Conservation (phyloP, 2,329 filamentous ascomycete species). For the Ilyonectria mors-panacis region DNA sequence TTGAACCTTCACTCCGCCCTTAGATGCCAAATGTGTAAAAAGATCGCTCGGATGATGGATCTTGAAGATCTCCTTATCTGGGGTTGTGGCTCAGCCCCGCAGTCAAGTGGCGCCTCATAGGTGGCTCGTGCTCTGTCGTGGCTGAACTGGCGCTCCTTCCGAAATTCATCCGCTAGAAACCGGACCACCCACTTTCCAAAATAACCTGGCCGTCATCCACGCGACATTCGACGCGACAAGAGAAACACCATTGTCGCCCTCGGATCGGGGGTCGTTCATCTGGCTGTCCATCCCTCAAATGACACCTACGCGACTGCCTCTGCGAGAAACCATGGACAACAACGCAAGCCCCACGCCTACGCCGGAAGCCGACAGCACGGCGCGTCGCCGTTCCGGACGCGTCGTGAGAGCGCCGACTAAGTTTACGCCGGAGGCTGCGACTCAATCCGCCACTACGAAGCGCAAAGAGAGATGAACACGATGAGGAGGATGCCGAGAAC, state of each 20-base stretch:
- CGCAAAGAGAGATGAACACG: constrained; percentile 71
- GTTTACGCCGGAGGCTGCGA: constrained; percentile 66
- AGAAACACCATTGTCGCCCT: constrained; percentile 49
- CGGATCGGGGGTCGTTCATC: constrained; percentile 46
- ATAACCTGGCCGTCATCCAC: constrained; percentile 46
- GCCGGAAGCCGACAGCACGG: constrained; percentile 65
- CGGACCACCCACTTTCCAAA: constrained; percentile 45
- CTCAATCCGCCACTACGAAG: constrained; percentile 64
- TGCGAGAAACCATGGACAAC: constrained; percentile 64
- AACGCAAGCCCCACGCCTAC: constrained; percentile 69
- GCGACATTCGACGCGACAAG: constrained; percentile 50
- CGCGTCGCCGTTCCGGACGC: constrained; percentile 79
- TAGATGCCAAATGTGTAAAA: neutral
- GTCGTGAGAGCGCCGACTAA: constrained; percentile 73
- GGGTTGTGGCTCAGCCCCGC: constrained; percentile 38
- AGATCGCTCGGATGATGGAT: constrained; percentile 17
- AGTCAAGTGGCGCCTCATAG: constrained; percentile 14
- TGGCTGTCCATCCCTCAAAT: constrained; percentile 37
- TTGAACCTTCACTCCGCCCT: neutral
- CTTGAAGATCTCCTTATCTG: constrained; percentile 36
- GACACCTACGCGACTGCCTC: constrained; percentile 40
- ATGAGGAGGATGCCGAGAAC: constrained; percentile 60
- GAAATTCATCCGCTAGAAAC: constrained; percentile 46
- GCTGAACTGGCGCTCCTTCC: constrained; percentile 30
- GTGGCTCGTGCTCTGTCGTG: constrained; percentile 32